Conservation (phyloP, 768 basidiomycete species). For the Calocybe gangraenosa region DNA sequence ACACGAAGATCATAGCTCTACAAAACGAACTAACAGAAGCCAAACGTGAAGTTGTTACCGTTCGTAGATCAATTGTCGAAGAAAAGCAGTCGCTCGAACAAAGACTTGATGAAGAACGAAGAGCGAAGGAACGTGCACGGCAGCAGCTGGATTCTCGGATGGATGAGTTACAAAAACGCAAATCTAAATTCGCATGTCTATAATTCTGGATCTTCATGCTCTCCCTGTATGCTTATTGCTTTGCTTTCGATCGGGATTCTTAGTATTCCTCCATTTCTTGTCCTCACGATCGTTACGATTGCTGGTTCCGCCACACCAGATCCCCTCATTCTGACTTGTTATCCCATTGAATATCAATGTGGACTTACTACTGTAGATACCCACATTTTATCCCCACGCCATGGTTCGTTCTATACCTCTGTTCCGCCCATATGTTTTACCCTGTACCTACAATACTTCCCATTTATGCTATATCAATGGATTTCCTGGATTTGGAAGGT, state of each 20-base stretch:
- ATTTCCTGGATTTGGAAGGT: conserved; percentile 10
- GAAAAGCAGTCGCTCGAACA: conserved; percentile 86
- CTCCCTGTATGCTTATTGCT: conserved; percentile 9
- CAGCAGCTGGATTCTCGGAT: conserved; percentile 84
- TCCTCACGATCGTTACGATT: conserved; percentile 23
- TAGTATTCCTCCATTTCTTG: conserved; percentile 16
- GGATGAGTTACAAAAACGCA: conserved; percentile 80
- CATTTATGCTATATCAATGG: conserved; percentile 23
- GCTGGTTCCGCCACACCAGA: conserved; percentile 27
- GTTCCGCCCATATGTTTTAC: conserved; percentile 21
- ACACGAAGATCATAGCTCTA: conserved; percentile 58
- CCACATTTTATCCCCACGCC: conserved; percentile 33
- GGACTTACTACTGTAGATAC: conserved; percentile 40
- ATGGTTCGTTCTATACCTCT: conserved; percentile 26
- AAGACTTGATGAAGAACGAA: conserved; percentile 81
- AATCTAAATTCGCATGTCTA: conserved; percentile 90
- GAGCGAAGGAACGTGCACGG: conserved; percentile 83
- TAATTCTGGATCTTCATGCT: conserved; percentile 31
- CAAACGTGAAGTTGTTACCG: conserved; percentile 73
- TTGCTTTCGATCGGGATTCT: conserved; percentile 16
- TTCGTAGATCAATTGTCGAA: conserved; percentile 77
- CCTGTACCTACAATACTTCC: conserved; percentile 9
- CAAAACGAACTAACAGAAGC: conserved; percentile 73
- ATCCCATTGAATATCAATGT: conserved; percentile 14
- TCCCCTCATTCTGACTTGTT: conserved; percentile 24